Percentiles rank a stretch among this genome's conserved stretches.
phyloP scores from a whole-genome alignment of 1,139 yeast genomes.

The Protomyces gravidus region DNA sequence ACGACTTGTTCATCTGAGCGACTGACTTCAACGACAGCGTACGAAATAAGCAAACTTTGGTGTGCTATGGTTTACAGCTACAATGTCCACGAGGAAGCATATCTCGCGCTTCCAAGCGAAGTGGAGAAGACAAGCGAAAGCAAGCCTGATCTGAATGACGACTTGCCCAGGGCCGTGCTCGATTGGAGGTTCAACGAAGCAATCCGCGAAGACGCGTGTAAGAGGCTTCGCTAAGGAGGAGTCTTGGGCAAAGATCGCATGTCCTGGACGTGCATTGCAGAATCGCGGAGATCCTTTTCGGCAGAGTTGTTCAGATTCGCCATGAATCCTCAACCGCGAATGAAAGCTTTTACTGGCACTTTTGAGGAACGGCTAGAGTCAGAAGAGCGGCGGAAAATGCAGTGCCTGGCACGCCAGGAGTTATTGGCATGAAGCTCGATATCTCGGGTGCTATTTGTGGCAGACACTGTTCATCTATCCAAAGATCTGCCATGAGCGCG shows the following conservation, averaged over 20 bases:
- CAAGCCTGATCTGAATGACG: neutral
- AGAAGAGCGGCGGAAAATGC: too few relatives aligned
- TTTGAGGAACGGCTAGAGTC: too few relatives aligned
- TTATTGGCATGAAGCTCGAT: too few relatives aligned
- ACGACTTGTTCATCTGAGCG: neutral
- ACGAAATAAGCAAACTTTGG: too few relatives aligned
- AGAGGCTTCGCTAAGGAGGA: conserved; percentile 2
- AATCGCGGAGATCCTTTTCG: neutral
- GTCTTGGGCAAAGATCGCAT: neutral
- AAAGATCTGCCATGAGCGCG: too few relatives aligned
- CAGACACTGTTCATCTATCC: too few relatives aligned
- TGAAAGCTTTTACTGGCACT: too few relatives aligned
- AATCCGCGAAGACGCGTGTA: neutral
- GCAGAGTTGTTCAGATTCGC: too few relatives aligned
- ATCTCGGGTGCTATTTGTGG: too few relatives aligned
- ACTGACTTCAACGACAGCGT: neutral
- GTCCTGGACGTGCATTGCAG: conserved; percentile 14
- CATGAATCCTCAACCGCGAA: too few relatives aligned
- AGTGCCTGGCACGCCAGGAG: too few relatives aligned
- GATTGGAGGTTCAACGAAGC: neutral
- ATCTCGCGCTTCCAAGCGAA: neutral
- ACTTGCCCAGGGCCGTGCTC: neutral
- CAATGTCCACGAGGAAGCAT: neutral
- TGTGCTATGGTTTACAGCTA: neutral
- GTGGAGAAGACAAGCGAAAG: conserved; percentile 2